A percentile compares a stretch with the other conserved stretches of the same genome.
Conservation (phyloP, 768 basidiomycete species). For the Phylloporus sp. region DNA sequence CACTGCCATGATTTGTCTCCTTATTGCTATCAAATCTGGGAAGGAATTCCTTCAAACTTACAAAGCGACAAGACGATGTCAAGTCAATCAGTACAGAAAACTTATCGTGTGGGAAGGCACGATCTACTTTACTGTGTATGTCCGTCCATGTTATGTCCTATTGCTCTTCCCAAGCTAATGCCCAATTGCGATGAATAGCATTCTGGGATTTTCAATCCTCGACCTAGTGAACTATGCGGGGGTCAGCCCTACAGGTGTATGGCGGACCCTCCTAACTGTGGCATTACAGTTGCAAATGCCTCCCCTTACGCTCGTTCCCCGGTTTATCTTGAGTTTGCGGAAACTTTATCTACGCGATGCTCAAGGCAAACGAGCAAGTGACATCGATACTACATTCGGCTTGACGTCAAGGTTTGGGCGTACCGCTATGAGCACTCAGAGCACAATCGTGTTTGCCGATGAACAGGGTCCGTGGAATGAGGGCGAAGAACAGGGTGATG, state of each 20-base stretch:
- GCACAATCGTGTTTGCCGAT: not conserved
- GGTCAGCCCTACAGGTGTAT: not conserved
- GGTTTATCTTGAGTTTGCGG: not conserved
- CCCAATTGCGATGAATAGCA: not conserved
- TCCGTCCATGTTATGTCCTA: not conserved
- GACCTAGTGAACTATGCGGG: not conserved
- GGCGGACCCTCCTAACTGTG: not conserved
- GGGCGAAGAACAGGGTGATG: not conserved
- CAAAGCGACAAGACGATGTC: not conserved
- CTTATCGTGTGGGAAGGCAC: not conserved
- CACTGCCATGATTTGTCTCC: not conserved
- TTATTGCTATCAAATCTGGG: not conserved
- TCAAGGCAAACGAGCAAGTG: not conserved
- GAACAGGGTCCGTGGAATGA: not conserved
- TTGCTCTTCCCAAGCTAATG: too few species aligned
- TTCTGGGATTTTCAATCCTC: not conserved
- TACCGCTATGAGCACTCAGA: not conserved
- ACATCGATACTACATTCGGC: not conserved
- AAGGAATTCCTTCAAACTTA: not conserved
- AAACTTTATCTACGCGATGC: not conserved
- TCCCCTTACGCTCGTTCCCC: not conserved
- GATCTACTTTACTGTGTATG: not conserved
- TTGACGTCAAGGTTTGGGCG: not conserved
- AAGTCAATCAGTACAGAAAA: not conserved
- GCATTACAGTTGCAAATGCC: not conserved